These are phyloP conservation scores for Neotropicomus parvogracilis DNA, from an alignment of 1,284 basidiomycete genomes.

Conservation along the genomic window DNA sequence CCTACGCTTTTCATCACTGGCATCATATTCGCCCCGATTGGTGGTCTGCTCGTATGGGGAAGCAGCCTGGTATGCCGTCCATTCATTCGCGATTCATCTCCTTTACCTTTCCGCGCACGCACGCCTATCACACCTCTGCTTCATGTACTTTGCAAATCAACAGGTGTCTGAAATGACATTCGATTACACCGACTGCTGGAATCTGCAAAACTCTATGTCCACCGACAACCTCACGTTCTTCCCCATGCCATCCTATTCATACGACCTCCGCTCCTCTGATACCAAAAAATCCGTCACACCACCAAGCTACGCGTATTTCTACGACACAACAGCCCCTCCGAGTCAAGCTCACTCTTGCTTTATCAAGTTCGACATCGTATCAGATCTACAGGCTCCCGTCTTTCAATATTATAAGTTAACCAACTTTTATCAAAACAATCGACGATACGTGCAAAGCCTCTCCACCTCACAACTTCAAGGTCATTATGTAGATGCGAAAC, in stretches of 20 bases:
- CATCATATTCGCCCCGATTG: slow-evolving; percentile 93
- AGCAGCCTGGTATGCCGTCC: slow-evolving; percentile 53
- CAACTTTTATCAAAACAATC: slow-evolving; percentile 98
- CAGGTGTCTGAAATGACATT: slow-evolving; percentile 91
- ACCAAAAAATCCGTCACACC: slow-evolving; percentile 42
- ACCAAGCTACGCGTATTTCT: slow-evolving; percentile 70
- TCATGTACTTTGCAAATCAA: neutral
- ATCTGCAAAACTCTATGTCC: slow-evolving; percentile 48
- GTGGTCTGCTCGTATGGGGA: slow-evolving; percentile 91
- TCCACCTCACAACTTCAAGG: slow-evolving; percentile 86
- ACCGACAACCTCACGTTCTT: slow-evolving; percentile 39
- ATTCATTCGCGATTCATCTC: slow-evolving; percentile 24
- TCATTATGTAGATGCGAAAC: slow-evolving; percentile 48
- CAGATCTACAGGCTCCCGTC: slow-evolving; percentile 71
- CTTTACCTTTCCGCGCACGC: slow-evolving; percentile 8
- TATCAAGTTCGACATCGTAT: slow-evolving; percentile 80
- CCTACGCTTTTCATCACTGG: slow-evolving; percentile 96
- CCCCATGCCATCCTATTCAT: slow-evolving; percentile 70
- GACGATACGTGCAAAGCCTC: slow-evolving; percentile 93
- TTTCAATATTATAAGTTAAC: slow-evolving; percentile 97
- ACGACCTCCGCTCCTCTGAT: slow-evolving; percentile 63
- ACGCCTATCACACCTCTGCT: neutral
- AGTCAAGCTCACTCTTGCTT: slow-evolving; percentile 61
- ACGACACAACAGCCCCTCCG: slow-evolving; percentile 44
- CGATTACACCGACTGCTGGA: slow-evolving; percentile 93